A percentile compares a stretch with the other conserved stretches of the same genome.
These are phyloP conservation scores for Termitomyces sp. DNA, from an alignment of 768 basidiomycete genomes.

Conservation along the genomic window DNA sequence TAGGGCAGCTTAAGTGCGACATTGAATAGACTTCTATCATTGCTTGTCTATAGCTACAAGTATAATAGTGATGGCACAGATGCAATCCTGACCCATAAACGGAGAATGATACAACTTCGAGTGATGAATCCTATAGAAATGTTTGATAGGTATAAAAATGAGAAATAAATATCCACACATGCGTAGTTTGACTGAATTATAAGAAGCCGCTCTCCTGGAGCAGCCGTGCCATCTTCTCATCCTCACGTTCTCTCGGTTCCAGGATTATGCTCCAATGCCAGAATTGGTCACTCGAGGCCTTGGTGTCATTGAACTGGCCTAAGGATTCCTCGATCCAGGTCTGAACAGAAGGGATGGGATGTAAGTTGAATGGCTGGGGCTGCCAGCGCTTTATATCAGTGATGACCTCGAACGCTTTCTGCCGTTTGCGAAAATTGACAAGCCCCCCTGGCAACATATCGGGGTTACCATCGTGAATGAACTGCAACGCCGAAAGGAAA, in stretches of 20 bases:
- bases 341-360: slow-evolving; percentile 59
- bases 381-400: slow-evolving; percentile 97
- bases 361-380: slow-evolving; percentile 83
- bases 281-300: slow-evolving; percentile 69
- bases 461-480: slow-evolving; percentile 95
- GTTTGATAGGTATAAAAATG: too few relatives aligned
- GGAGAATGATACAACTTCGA: too few relatives aligned
- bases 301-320: slow-evolving; percentile 62
- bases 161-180: too few relatives aligned
- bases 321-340: slow-evolving; percentile 79
- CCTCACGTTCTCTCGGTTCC: slow-evolving; percentile 95
- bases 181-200: slow-evolving; percentile 33
- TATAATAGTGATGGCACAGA: too few relatives aligned
- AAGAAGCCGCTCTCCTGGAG: slow-evolving; percentile 88
- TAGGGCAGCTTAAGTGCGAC: too few relatives aligned
- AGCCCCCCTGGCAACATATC: slow-evolving; percentile 75
- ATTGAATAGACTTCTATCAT: too few relatives aligned
- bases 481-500: slow-evolving; percentile 92
- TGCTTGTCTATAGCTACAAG: too few relatives aligned
- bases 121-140: too few relatives aligned
- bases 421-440: slow-evolving; percentile 95
- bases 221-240: slow-evolving; percentile 92
- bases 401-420: slow-evolving; percentile 94
- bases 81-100: too few relatives aligned
- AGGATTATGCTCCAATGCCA: slow-evolving; percentile 85